Evolutionary conservation across 1,139 yeast species (phyloP).

Genomic region (Wickerhamomyces sp.): DNA sequence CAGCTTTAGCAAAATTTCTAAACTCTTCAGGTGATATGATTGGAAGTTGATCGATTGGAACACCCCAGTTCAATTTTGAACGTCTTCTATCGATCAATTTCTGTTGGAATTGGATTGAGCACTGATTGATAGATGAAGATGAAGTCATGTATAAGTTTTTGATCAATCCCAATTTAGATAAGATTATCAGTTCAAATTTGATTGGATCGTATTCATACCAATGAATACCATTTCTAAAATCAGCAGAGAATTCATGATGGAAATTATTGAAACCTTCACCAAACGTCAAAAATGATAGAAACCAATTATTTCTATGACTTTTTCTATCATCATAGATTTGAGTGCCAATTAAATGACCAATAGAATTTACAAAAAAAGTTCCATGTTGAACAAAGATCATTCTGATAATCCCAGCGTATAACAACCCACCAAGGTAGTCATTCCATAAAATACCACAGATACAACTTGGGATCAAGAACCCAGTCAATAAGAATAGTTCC

Average conservation of each 20-base stretch:
- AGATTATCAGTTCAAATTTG: slow-evolving; percentile 48
- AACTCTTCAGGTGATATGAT: slow-evolving; percentile 48
- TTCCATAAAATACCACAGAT: slow-evolving; percentile 42
- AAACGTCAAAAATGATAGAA: slow-evolving; percentile 50
- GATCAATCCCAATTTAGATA: slow-evolving; percentile 37
- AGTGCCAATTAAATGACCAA: slow-evolving; percentile 53
- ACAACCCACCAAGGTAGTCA: slow-evolving; percentile 48
- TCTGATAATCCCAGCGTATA: slow-evolving; percentile 60
- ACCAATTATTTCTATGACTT: slow-evolving; percentile 44
- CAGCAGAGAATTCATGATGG: slow-evolving; percentile 74
- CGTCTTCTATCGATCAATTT: slow-evolving; percentile 52
- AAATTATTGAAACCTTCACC: slow-evolving; percentile 68
- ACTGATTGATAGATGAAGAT: slow-evolving; percentile 47
- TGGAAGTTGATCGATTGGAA: slow-evolving; percentile 66
- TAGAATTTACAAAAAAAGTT: slow-evolving; percentile 49
- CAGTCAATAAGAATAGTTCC: slow-evolving; percentile 38
- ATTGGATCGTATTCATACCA: slow-evolving; percentile 61
- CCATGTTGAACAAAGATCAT: slow-evolving; percentile 56
- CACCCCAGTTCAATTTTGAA: slow-evolving; percentile 71
- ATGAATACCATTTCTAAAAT: slow-evolving; percentile 50
- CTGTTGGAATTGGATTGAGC: slow-evolving; percentile 62
- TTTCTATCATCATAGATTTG: slow-evolving; percentile 64
- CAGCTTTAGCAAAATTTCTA: slow-evolving; percentile 31
- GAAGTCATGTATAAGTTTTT: slow-evolving; percentile 37
- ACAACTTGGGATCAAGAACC: slow-evolving; percentile 45